Evolutionary conservation across 2,329 filamentous ascomycete genomes (phyloP), one percentile per base, ranked within the genome.

Genomic region (Aaosphaeria arxii): DNA sequence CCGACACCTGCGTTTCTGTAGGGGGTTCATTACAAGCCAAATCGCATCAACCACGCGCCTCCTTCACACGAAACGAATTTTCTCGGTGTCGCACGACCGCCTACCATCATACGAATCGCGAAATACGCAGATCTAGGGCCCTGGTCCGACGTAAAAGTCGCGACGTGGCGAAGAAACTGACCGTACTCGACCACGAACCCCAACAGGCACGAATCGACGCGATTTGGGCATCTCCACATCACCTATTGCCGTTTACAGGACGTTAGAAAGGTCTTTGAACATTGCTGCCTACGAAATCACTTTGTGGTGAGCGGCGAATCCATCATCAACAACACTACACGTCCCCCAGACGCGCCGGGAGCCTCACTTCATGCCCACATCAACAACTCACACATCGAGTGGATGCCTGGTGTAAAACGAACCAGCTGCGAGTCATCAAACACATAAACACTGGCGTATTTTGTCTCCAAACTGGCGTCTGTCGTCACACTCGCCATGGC

Each of bases 401-500:
- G 55, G 59, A 53, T 58, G 52, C 51, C 51, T 54, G 30, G 62
- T 62, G 56, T 56, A 54, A 49, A 60, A 64, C 47, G 49, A 40
- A 44, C 36, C 43, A 44, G 39, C 41, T 54, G 40, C 40, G 11
- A 13, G 43, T 41, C 42, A 40, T 57, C 35, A 52, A 54, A 53
- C 59, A 55, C 59, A n/a, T 36, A 36, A 36, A 69, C 56, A 54
- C 58, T 67, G 67, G 67, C 64, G 53, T 67, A 59, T 58, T 47
- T 70, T 47, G 65, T 63, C 30, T 63, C 58, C 44, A 71, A 62
- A 50, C 58, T 73, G 67, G 71, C 68, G 58, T 67, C 65, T 50
- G 69, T 62, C 50, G 63, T 72, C 56, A 67, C 70, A 50, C 66
- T 69, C 58, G 70, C 69, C 43, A 73, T 72, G 71, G 67, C 66